Base-by-base conservation (phyloP, 2,329 filamentous ascomycete species). In the Lachnellula suecica region DNA sequence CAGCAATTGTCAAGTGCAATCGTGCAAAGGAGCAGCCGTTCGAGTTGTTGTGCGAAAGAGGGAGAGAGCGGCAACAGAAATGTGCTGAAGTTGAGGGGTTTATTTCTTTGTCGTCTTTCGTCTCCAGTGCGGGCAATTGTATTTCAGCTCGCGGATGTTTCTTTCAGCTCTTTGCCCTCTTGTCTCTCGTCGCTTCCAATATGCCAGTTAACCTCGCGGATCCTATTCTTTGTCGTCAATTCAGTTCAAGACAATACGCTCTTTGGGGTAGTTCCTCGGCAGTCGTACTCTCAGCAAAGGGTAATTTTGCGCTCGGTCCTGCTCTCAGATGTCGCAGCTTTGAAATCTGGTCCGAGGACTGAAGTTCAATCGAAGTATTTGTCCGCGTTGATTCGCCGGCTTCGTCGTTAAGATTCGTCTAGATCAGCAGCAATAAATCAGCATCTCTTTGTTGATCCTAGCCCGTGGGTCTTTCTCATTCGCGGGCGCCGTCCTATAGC, bases 281-380 rank as follows among this genome's bases (percentile, higher is more conserved):
- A 29, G 42, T 44, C 40, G 25, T 51, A 24, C 24, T 25, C 20
- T 52, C 44, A 55, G 51, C 34, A 31, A 17, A n/a, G n/a, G 46
- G 41, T 35, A 43, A 49, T 45, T 54, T 44, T 61, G 57, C 60
- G 63, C 63, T 66, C 62, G 63, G 63, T 51, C 62, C 60, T 59
- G 58, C 51, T 54, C 41, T 46, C 11, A n/a, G 22, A 43, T 61
- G 62, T 65, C 62, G 58, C 63, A 64, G 58, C 57, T 59, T 59
- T 53, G 51, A 52, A 54, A 48, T 60, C 42, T 47, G 43, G 45
- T 45, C 53, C 50, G 29, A 53, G 45, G 46, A 27, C 34, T 38
- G 19, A 34, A 10, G 9, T 43, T 31, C 10, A 37, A 31, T 25
- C 22, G 20, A 37, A 48, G 38, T 38, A 29, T 47, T 44, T 42